Percentiles rank a stretch among this genome's conserved stretches.
These are phyloP conservation scores for Aspergillus bertholletiae DNA, from an alignment of 495 filamentous ascomycete species.

Conservation along the genomic window DNA sequence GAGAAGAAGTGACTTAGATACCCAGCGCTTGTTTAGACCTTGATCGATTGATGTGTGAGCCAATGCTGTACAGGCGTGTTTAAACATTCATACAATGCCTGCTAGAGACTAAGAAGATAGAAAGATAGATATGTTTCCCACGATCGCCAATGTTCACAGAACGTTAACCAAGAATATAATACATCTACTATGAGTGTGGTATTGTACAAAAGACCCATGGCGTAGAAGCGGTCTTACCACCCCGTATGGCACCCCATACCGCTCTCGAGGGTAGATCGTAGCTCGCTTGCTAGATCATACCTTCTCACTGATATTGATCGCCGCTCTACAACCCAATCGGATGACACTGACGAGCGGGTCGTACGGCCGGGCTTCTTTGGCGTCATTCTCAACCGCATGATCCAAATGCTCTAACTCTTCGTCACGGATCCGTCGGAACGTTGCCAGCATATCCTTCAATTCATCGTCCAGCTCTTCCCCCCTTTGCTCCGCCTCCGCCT, in stretches of 20 bases:
- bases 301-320: slow-evolving; percentile 90
- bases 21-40: slow-evolving; percentile 13
- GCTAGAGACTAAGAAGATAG: neutral
- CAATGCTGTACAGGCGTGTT: neutral
- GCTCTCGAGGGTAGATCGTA: neutral
- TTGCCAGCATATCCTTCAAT: slow-evolving; percentile 65
- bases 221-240: neutral
- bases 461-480: slow-evolving; percentile 80
- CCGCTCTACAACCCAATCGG: slow-evolving; percentile 78
- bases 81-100: slow-evolving; percentile 6
- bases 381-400: slow-evolving; percentile 88
- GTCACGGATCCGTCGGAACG: slow-evolving; percentile 81
- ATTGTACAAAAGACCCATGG: slow-evolving; percentile 1
- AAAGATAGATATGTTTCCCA: neutral
- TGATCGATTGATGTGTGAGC: neutral
- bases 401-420: slow-evolving; percentile 97
- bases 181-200: neutral
- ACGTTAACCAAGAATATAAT: slow-evolving; percentile 5
- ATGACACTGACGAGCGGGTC: slow-evolving; percentile 87
- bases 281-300: slow-evolving; percentile 43
- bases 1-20: slow-evolving; percentile 11
- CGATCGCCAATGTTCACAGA: neutral
- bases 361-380: slow-evolving; percentile 83
- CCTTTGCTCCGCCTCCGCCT: slow-evolving; percentile 54
- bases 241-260: neutral